Percentiles rank a stretch among this genome's conserved stretches.
phyloP scores from a whole-genome alignment of 169 alveolate species.

The Plasmodium coatneyi region DNA sequence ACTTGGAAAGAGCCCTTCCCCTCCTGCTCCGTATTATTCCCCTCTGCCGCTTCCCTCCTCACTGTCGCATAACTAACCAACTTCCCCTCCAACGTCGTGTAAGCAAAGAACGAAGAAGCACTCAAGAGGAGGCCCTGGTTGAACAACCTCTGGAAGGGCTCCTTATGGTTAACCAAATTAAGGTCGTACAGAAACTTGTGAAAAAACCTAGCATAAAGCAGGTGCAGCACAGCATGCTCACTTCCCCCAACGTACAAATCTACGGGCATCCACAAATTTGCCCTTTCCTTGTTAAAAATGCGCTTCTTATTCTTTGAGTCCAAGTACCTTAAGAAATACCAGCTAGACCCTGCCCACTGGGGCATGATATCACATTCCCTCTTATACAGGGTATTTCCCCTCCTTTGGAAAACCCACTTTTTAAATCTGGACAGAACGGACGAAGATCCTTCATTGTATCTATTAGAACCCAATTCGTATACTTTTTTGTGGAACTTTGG shows the following conservation, averaged over 20 bases:
- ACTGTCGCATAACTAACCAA: conserved; percentile 13
- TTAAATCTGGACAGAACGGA: conserved; percentile 55
- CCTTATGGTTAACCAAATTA: conserved; percentile 82
- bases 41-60: background rate
- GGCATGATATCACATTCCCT: conserved; percentile 93
- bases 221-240: conserved; percentile 95
- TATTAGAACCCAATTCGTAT: conserved; percentile 20
- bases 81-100: conserved; percentile 32
- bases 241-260: conserved; percentile 95
- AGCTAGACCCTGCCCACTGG: conserved; percentile 95
- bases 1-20: background rate
- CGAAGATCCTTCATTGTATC: background rate
- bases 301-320: conserved; percentile 84
- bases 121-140: conserved; percentile 91
- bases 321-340: conserved; percentile 92
- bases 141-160: conserved; percentile 90
- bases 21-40: background rate
- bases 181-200: conserved; percentile 90
- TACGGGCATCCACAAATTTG: conserved; percentile 92
- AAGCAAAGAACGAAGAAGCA: conserved; percentile 72
- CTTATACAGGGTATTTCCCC: conserved; percentile 65
- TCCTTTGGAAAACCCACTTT: conserved; percentile 72
- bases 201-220: conserved; percentile 93
- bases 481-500: conserved; percentile 47
- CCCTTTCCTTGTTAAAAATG: conserved; percentile 75